These are phyloP conservation scores for Globisporangium emineosum DNA, from an alignment of 352 stramenopile species.

Conservation along the genomic window DNA sequence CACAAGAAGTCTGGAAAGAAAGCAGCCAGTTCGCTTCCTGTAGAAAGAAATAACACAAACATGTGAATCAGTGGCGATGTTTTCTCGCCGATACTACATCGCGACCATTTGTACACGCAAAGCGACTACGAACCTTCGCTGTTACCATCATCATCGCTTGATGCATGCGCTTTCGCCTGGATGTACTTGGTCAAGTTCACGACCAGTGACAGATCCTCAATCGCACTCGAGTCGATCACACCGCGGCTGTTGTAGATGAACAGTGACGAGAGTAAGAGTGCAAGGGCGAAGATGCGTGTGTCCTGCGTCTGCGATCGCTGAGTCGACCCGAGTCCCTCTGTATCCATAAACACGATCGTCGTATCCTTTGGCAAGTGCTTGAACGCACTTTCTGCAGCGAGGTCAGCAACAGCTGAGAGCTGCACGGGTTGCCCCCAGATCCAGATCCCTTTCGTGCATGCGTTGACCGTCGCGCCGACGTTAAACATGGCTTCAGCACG, in stretches of 20 bases:
- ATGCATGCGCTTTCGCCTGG: conserved; percentile 33
- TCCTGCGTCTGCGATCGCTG: conserved; percentile 69
- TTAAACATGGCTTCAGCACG: conserved; percentile 65
- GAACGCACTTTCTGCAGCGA: conserved; percentile 21
- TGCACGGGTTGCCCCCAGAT: conserved; percentile 64
- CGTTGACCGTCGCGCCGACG: conserved; percentile 68
- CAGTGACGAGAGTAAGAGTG: conserved; percentile 56
- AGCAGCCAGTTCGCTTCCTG: conserved; percentile 37
- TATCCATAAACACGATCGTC: conserved; percentile 73
- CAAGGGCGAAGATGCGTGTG: conserved; percentile 67
- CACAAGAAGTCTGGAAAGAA: conserved; percentile 77
- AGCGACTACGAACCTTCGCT: conserved; percentile 4
- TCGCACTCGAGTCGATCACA: conserved; percentile 70
- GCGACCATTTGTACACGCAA: background rate
- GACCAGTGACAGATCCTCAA: conserved; percentile 76
- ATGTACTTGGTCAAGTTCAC: conserved; percentile 79
- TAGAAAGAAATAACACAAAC: background rate
- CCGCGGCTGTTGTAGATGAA: conserved; percentile 84
- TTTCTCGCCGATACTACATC: background rate
- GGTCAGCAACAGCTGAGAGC: conserved; percentile 11
- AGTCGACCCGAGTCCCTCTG: conserved; percentile 63
- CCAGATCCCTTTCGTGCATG: conserved; percentile 83
- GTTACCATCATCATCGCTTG: conserved; percentile 7
- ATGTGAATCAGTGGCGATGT: background rate
- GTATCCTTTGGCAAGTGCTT: conserved; percentile 45